These are phyloP conservation scores for Trichoderma oligosporum DNA, from an alignment of 2,329 filamentous ascomycete species.

Conservation along the genomic window DNA sequence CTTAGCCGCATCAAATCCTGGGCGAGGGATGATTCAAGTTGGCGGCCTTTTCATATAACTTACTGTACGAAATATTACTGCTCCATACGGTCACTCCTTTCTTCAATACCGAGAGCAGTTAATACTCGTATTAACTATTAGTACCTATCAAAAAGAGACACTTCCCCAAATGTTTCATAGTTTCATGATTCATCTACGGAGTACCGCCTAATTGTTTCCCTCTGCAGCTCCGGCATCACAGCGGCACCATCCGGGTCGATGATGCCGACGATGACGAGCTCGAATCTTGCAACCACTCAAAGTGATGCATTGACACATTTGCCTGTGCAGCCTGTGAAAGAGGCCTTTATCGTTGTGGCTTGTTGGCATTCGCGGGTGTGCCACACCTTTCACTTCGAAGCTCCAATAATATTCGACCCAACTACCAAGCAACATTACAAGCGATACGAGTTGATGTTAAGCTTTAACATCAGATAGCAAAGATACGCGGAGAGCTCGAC, in stretches of 20 bases:
- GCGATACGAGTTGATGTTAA: slow-evolving; percentile 10
- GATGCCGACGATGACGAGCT: slow-evolving; percentile 13
- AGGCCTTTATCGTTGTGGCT: neutral
- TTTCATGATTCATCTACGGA: neutral
- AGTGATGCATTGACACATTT: slow-evolving; percentile 1
- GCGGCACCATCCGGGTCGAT: slow-evolving; percentile 7
- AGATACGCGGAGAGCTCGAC: neutral
- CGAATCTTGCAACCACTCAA: neutral
- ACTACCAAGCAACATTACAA: too few species aligned
- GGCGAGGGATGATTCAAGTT: too few species aligned
- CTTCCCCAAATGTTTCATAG: slow-evolving; percentile 2
- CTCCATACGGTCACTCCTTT: neutral
- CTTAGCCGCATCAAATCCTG: too few species aligned
- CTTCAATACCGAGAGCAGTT: neutral
- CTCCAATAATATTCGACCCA: slow-evolving; percentile 11
- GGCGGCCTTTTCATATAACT: too few species aligned
- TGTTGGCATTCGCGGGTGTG: slow-evolving; percentile 3
- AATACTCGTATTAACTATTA: too few species aligned
- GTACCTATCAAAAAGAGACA: neutral
- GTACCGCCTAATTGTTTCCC: neutral
- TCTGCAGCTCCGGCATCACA: slow-evolving; percentile 5
- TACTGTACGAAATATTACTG: neutral
- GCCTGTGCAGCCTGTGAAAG: neutral
- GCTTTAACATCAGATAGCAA: neutral
- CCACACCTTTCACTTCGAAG: neutral